Evolutionary conservation across 257 asterid species (phyloP), one percentile per base, ranked within the genome.

Genomic region (Solanum chaucha): DNA sequence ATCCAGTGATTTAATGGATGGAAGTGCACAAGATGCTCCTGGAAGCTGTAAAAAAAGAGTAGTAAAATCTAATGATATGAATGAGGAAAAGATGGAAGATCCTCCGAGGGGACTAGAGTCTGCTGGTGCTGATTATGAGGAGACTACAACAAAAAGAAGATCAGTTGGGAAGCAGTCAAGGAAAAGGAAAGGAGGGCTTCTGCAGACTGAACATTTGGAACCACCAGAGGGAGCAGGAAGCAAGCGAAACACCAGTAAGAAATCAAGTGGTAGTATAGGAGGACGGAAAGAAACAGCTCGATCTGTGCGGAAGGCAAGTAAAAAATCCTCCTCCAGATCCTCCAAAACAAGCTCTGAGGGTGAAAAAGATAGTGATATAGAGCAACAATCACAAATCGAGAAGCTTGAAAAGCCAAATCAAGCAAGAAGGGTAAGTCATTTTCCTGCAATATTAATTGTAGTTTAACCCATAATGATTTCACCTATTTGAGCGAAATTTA

Each of bases 381-480:
- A 90, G 67, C 90, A 90, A 89, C 92, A 87, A 64, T 51, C 85
- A 86, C 91, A 90, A 77, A 65, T 61, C 83, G 87, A 86, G 44
- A 65, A 59, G 72, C 88, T 91, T 34, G 92, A 87, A 88, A 93
- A 84, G 88, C 86, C 94, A 87, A 64, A 61, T 86, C 90, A 90
- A 92, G 86, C 91, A 74, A 95, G 98, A 83, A 92, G 98, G 91
- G 99, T 96, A 90, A 90, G 94, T 84, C 86, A 77, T 20, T 10
- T 28, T 48, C 44, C 41, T 81, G 70, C 44, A 48, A 81, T 59
- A 48, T 36, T 48, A 81, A 48, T 30, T 81, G 85, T 81, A 81
- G 22, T 48, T 81, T 48, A 80, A 46, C 44, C 13, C 41, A 4
- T 46, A 30, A 80, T 80, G 67, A 80, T 36, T 46, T 8, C 28